Conservation (phyloP, 176 grass and related monocot species). For the Cymbopogon citratus region DNA sequence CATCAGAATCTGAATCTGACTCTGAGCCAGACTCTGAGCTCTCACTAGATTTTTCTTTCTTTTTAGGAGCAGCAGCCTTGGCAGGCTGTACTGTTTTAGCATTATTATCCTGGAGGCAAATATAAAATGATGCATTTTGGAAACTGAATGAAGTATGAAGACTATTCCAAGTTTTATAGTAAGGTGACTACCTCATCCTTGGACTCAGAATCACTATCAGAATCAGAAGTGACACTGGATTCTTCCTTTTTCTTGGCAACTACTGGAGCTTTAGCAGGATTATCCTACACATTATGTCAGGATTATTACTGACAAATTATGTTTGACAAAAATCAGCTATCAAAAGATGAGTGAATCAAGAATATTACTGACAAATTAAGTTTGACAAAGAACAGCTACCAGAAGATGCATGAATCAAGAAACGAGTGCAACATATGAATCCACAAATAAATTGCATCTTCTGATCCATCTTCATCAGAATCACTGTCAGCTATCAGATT, state of each 20-base stretch:
- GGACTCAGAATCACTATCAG: slow-evolving; percentile 39
- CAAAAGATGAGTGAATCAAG: background rate
- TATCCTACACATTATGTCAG: slow-evolving; percentile 15
- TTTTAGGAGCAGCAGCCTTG: slow-evolving; percentile 31
- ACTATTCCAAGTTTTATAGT: background rate
- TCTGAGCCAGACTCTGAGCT: slow-evolving; percentile 42
- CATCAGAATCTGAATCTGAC: slow-evolving; percentile 35
- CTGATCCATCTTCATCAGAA: slow-evolving; percentile 47
- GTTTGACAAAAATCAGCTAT: background rate
- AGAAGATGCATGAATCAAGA: background rate
- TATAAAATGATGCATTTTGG: background rate
- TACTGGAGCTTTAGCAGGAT: slow-evolving; percentile 16
- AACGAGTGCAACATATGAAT: background rate
- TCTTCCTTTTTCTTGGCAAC: slow-evolving; percentile 27
- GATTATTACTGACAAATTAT: background rate
- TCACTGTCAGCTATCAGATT: slow-evolving; percentile 34
- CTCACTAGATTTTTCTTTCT: slow-evolving; percentile 36
- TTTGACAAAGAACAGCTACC: background rate
- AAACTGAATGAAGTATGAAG: background rate
- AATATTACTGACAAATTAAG: background rate
- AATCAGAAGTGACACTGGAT: slow-evolving; percentile 38
- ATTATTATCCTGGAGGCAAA: slow-evolving; percentile 21
- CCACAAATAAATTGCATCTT: slow-evolving; percentile 22
- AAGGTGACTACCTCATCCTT: slow-evolving; percentile 25
- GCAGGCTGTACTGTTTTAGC: slow-evolving; percentile 30